Conservation (phyloP, 2,329 filamentous ascomycete species). For the Paradendryphiella salina region DNA sequence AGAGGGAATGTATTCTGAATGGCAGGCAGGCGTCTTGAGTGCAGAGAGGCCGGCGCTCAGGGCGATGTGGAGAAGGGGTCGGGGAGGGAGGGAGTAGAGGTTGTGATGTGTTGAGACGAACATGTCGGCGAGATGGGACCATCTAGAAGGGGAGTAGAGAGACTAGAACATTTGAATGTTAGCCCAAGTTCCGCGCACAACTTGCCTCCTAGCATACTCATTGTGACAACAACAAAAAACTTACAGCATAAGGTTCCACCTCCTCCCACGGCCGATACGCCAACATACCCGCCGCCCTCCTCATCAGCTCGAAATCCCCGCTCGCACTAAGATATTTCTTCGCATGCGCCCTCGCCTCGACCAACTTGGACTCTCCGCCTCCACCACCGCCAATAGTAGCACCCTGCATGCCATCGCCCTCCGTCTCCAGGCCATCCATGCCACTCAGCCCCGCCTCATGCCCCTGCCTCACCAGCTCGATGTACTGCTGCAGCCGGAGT, state of each 20-base stretch:
- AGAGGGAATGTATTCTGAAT: conserved; percentile 66
- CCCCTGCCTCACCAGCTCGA: conserved; percentile 77
- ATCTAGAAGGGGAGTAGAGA: conserved; percentile 74
- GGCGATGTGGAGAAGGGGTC: conserved; percentile 86
- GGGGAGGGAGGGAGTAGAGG: conserved; percentile 78
- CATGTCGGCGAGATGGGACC: conserved; percentile 73
- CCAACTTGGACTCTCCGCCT: conserved; percentile 58
- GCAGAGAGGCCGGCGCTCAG: conserved; percentile 89
- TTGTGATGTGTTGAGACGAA: conserved; percentile 87
- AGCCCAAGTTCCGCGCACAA: too few species aligned
- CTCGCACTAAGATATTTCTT: conserved; percentile 78
- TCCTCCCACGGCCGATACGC: conserved; percentile 68
- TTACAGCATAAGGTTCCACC: conserved; percentile 63
- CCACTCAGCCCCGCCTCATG: conserved; percentile 36
- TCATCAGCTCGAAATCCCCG: conserved; percentile 66
- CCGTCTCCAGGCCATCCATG: conserved; percentile 28
- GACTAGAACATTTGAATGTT: conserved; percentile 52
- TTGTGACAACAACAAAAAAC: conserved; percentile 7
- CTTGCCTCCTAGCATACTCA: too few species aligned
- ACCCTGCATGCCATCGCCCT: conserved; percentile 61
- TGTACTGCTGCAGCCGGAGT: conserved; percentile 90
- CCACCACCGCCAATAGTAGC: conserved; percentile 56
- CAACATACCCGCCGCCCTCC: conserved; percentile 78
- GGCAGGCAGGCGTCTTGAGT: conserved; percentile 92
- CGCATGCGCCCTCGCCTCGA: conserved; percentile 80